Evolutionary conservation across 495 filamentous ascomycete genomes (phyloP).

Genomic region (Xylaria venustula): DNA sequence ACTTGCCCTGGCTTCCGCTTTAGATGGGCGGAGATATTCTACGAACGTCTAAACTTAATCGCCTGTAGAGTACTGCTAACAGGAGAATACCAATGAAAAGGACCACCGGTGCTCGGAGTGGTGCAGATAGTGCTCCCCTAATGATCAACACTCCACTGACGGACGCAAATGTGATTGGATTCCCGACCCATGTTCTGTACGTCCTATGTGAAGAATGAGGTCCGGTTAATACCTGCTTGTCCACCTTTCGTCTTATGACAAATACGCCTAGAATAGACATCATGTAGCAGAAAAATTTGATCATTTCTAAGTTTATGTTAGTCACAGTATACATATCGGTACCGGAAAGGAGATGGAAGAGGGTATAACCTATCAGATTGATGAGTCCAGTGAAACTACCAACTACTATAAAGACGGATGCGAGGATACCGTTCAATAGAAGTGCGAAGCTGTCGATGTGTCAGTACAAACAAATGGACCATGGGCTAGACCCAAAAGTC

Average conservation of each 20-base stretch:
- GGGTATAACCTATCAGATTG: conserved; percentile 20
- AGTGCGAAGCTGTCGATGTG: conserved; percentile 2
- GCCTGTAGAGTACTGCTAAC: conserved; percentile 26
- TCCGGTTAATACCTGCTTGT: conserved; percentile 7
- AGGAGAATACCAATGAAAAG: conserved; percentile 22
- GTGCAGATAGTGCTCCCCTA: conserved; percentile 24
- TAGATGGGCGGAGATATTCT: conserved; percentile 16
- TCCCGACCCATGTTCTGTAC: conserved; percentile 18
- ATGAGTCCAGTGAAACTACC: conserved; percentile 20
- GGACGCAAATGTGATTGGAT: conserved; percentile 18
- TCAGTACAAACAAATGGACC: conserved; percentile 1
- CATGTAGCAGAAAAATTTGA: conserved; percentile 17
- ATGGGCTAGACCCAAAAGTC: neutral
- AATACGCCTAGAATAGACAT: conserved; percentile 19
- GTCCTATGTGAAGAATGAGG: conserved; percentile 9
- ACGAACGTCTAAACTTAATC: conserved; percentile 18
- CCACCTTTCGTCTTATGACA: conserved; percentile 10
- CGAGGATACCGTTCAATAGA: conserved; percentile 17
- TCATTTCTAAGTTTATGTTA: conserved; percentile 18
- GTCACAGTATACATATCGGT: conserved; percentile 6
- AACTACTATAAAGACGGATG: conserved; percentile 18
- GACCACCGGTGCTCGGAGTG: conserved; percentile 21
- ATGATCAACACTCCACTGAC: conserved; percentile 19
- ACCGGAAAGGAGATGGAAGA: neutral
- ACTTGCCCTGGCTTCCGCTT: conserved; percentile 17